Base-by-base conservation (phyloP, 1,139 yeast genomes). In the Yamadazyma atmosphaerica region DNA sequence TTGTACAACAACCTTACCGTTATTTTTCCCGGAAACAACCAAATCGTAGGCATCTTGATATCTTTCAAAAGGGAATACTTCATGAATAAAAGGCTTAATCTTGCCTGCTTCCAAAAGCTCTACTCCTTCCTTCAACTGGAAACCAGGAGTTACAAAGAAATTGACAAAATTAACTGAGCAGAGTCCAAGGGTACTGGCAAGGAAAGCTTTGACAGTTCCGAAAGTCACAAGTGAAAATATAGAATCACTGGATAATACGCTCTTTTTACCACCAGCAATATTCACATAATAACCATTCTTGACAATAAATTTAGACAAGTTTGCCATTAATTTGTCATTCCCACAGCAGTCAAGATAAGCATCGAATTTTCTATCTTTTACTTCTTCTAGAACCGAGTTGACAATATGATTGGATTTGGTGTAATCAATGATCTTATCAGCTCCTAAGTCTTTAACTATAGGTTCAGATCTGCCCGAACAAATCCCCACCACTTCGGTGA, bases 1-100 rank as follows among this genome's bases (percentile, higher is more conserved):
- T 29, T 38, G 33, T 24, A 78, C 45, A 6, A 85, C 72, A 29
- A 85, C 68, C 55, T 86, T 86, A 28, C 95, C 95, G 41, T 68
- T 70, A 3, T 83, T 81, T 36, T 59, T 66, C 39, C 77, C 75
- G 12, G 68, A 56, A 12, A 55, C 58, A 27, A 83, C 55, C 43
- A 60, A 65, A 5, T 73, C 72, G 37, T 74, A 52, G 0, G 87
- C 92, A 4, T 63, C 54, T 34, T 72, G 53, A 47, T 61, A 75
- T 12, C 82, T 72, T 3, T 65, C 72, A 50, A 83, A 69, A 4
- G 68, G 56, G 47, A 65, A 71, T 16, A 72, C 73, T 10, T 80
- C 65, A 55, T 84, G 92, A 34, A 85, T 64, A 7, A 63, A 55
- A 10, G 79, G 64, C 32, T 60, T 58, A 35, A 80, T 51, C 16